Base-by-base conservation (phyloP, 495 filamentous ascomycete genomes). In the Penicillium cataractarum region DNA sequence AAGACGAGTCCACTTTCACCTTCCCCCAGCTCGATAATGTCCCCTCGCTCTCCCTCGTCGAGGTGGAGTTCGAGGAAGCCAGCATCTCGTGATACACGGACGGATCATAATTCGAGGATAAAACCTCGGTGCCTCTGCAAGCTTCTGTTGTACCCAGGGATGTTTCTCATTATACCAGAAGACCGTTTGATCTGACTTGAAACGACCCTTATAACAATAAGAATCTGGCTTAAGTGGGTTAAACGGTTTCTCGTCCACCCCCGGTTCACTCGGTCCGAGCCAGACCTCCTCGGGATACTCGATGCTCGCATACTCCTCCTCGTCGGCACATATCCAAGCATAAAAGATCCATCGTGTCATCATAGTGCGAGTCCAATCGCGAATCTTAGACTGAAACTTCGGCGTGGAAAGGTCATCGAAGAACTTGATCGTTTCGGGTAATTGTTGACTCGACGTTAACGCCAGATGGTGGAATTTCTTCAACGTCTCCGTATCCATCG, bases 381-480 rank as follows among this genome's bases (percentile, higher is more conserved):
- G 51, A 6, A 54, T 54, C 6, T 21, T 32, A n/a, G 19, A 19
- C 19, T 54, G 51, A 21, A 35, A 54, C 0, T 29, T 32, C 10
- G 51, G 17, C 4, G 51, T 54, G 19, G 12, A n/a, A 7, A 54
- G 29, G 19, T 54, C 17, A 15, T 54, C 51, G 29, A 54, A 54
- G 24, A 54, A 54, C 3, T 33, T 13, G 9, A 35, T 3, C 7
- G 51, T 54, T 17, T 54, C 51, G 27, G 51, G 51, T 10, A 54
- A 15, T 21, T 54, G 51, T 27, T 54, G 51, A 12, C 51, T 54
- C 2, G 51, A 54, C 3, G 51, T 54, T n/a, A 33, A 22, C 6
- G 51, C 51, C 31, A 54, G 51, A 4, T 54, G n/a, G 31, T 35
- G 31, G 27, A 35, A 54, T 24, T 54, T 54, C n/a, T 37, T 54